phyloP scores from a whole-genome alignment of 768 basidiomycete species.

The Ephemerocybe angulata region DNA sequence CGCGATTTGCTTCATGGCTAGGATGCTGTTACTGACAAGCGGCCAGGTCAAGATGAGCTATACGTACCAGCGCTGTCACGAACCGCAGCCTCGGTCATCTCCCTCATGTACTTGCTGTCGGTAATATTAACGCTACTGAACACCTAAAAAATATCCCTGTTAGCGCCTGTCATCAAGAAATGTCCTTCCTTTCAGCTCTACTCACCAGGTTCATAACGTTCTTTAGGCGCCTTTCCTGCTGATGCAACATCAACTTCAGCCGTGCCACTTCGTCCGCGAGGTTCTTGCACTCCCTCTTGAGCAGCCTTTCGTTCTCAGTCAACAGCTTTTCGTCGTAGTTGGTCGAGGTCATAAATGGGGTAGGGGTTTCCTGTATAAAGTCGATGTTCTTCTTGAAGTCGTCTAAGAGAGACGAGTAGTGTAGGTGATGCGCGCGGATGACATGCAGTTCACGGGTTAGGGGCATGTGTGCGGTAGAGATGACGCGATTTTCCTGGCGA shows the following conservation, averaged over 20 bases:
- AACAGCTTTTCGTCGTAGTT: constrained; percentile 24
- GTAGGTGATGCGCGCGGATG: constrained; percentile 57
- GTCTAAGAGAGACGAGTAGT: constrained; percentile 52
- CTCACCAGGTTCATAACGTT: constrained; percentile 51
- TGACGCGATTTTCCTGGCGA: constrained; percentile 47
- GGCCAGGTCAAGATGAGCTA: background rate
- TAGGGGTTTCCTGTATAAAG: constrained; percentile 46
- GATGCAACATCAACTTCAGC: constrained; percentile 33
- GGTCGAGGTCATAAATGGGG: constrained; percentile 46
- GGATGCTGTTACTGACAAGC: too few species aligned
- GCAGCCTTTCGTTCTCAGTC: constrained; percentile 26
- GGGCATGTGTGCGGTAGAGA: constrained; percentile 37
- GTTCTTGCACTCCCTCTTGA: constrained; percentile 47
- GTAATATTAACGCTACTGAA: constrained; percentile 57
- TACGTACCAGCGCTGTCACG: constrained; percentile 44
- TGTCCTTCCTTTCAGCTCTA: background rate
- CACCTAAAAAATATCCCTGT: constrained; percentile 32
- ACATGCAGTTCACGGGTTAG: constrained; percentile 54
- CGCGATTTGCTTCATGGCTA: constrained; percentile 53
- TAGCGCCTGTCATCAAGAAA: too few species aligned
- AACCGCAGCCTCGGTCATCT: constrained; percentile 50
- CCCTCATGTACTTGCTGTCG: constrained; percentile 50
- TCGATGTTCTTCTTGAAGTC: constrained; percentile 51
- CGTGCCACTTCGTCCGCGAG: constrained; percentile 50
- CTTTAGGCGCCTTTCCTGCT: constrained; percentile 48